phyloP scores from a whole-genome alignment of 1,284 basidiomycete species.

The Cutaneotrichosporon mucoides region DNA sequence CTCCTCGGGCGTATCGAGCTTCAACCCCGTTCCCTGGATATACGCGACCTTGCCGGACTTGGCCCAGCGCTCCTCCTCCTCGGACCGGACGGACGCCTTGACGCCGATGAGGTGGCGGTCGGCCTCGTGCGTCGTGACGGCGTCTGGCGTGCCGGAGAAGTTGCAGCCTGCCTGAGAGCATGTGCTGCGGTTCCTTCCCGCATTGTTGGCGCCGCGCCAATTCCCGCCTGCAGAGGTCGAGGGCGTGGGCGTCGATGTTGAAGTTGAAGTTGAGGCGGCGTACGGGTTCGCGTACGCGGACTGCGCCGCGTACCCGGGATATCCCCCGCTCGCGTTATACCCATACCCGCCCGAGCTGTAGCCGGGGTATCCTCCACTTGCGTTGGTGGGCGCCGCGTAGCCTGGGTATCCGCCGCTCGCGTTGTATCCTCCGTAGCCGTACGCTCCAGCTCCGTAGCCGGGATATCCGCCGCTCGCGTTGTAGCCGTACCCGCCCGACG shows the following conservation, averaged over 20 bases:
- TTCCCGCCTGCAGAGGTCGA: too few species aligned
- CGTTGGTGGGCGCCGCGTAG: background rate
- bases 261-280: background rate
- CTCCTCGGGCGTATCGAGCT: conserved; percentile 73
- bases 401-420: conserved; percentile 1
- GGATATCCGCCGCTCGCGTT: background rate
- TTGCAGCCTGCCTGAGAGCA: too few species aligned
- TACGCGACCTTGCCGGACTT: conserved; percentile 56
- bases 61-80: conserved; percentile 60
- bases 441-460: background rate
- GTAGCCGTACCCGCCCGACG: background rate
- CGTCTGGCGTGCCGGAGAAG: conserved; percentile 55
- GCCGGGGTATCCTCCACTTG: conserved; percentile 4
- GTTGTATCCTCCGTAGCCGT: conserved; percentile 1
- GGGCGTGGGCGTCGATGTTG: too few species aligned
- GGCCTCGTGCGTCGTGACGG: conserved; percentile 80
- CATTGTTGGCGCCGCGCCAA: too few species aligned
- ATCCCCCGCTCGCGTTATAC: conserved; percentile 9
- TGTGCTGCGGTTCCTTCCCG: too few species aligned
- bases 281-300: background rate
- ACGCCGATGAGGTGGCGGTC: too few species aligned
- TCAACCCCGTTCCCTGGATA: conserved; percentile 74
- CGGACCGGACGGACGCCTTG: conserved; percentile 16
- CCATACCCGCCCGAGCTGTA: conserved; percentile 7
- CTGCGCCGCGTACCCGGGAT: background rate